Evolutionary conservation across 768 basidiomycete genomes (phyloP).

Genomic region (Pleurotus pulmonarius): DNA sequence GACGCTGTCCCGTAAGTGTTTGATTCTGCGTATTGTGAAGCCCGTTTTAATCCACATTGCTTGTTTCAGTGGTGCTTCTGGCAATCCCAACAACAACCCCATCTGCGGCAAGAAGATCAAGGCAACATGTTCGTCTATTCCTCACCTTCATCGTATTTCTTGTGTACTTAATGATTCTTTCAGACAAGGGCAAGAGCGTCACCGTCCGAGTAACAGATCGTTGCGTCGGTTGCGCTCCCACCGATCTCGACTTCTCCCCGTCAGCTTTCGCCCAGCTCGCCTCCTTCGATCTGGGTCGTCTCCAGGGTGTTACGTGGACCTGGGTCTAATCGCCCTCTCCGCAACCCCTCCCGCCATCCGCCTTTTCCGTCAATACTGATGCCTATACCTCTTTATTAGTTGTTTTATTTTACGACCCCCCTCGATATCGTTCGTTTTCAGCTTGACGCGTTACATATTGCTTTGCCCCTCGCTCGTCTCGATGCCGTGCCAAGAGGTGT

Average conservation of each 20-base stretch:
- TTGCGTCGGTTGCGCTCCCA: slow-evolving; percentile 49
- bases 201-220: slow-evolving; percentile 56
- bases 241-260: slow-evolving; percentile 63
- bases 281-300: slow-evolving; percentile 40
- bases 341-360: slow-evolving; percentile 2
- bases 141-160: slow-evolving; percentile 6
- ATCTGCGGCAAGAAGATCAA: slow-evolving; percentile 52
- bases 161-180: slow-evolving; percentile 8
- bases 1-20: slow-evolving; percentile 56
- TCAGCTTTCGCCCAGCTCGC: slow-evolving; percentile 52
- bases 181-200: slow-evolving; percentile 51
- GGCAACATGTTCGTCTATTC: slow-evolving; percentile 42
- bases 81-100: slow-evolving; percentile 76
- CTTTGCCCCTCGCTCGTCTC: slow-evolving; percentile 14
- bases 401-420: slow-evolving; percentile 7
- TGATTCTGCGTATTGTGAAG: background rate
- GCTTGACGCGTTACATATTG: slow-evolving; percentile 23
- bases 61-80: slow-evolving; percentile 44
- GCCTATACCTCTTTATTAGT: slow-evolving; percentile 10
- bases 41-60: background rate
- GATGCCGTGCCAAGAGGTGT: slow-evolving; percentile 13
- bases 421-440: slow-evolving; percentile 14
- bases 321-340: slow-evolving; percentile 29
- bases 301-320: slow-evolving; percentile 46
- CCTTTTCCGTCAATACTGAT: slow-evolving; percentile 5